A percentile compares a stretch with the other conserved stretches of the same genome.
These are phyloP conservation scores for Citrus medica DNA, from an alignment of 345 rosid genomes.

Conservation along the genomic window DNA sequence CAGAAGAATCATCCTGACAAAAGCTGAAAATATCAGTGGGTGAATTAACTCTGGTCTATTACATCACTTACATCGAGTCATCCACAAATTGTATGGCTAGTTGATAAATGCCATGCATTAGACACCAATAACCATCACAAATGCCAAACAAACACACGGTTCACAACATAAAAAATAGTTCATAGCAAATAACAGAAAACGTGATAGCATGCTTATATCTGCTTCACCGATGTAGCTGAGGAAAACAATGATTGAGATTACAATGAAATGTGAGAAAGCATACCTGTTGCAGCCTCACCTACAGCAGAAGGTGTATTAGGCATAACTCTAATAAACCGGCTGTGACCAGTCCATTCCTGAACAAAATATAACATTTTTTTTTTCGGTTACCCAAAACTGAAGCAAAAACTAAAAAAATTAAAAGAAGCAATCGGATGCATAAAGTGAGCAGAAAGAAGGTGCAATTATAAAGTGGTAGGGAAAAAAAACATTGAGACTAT, in stretches of 20 bases:
- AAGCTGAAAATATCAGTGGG: not conserved
- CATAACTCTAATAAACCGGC: conserved; percentile 78
- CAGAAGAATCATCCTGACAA: not conserved
- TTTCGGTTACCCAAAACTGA: not conserved
- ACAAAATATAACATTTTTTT: not conserved
- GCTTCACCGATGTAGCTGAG: not conserved
- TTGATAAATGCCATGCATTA: not conserved
- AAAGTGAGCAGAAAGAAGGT: not conserved
- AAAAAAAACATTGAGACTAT: not conserved
- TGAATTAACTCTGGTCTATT: not conserved
- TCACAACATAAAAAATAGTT: not conserved
- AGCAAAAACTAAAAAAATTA: not conserved
- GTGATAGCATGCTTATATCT: not conserved
- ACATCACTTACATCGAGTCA: not conserved
- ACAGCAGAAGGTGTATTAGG: conserved; percentile 95
- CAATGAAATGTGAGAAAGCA: not conserved
- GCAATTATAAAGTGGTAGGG: not conserved
- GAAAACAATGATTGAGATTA: not conserved
- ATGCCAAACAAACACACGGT: not conserved
- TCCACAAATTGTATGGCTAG: not conserved
- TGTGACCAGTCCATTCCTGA: conserved; percentile 87
- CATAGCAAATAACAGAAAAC: not conserved
- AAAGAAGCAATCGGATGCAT: not conserved
- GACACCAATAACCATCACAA: not conserved
- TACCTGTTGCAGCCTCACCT: conserved; percentile 84